These are phyloP conservation scores for Talaromyces pinophilus DNA, from an alignment of 2,329 filamentous ascomycete species.

Conservation along the genomic window DNA sequence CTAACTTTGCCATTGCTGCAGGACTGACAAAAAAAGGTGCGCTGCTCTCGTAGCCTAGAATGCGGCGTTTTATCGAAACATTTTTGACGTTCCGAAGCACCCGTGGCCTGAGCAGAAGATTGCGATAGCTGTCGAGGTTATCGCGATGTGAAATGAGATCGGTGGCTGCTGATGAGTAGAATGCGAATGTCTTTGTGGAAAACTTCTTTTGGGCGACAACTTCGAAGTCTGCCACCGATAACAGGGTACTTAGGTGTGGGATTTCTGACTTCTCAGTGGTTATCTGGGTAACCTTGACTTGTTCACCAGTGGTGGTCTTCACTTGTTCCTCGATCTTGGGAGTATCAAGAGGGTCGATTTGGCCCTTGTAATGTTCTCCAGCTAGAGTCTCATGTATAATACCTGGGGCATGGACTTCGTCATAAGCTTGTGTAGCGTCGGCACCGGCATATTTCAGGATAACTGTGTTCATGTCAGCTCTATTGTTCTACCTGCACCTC, in stretches of 20 bases:
- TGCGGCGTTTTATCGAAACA: slow-evolving; percentile 5
- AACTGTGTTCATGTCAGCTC: not conserved
- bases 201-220: slow-evolving; percentile 13
- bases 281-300: not conserved
- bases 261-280: not conserved
- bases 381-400: slow-evolving; percentile 9
- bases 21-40: slow-evolving; percentile 18
- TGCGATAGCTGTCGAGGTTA: slow-evolving; percentile 9
- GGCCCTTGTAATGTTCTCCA: slow-evolving; percentile 4
- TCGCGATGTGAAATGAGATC: slow-evolving; percentile 18
- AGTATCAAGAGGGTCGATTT: slow-evolving; percentile 9
- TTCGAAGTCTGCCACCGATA: slow-evolving; percentile 16
- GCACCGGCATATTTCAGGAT: slow-evolving; percentile 18
- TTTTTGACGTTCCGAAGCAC: slow-evolving; percentile 43
- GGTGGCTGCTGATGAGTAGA: slow-evolving; percentile 20
- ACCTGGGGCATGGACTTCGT: slow-evolving; percentile 18
- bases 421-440: slow-evolving; percentile 15
- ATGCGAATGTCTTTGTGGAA: slow-evolving; percentile 16
- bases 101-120: slow-evolving; percentile 45
- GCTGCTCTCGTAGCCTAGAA: slow-evolving; percentile 18
- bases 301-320: not conserved
- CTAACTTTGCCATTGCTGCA: slow-evolving; percentile 58
- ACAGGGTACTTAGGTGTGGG: slow-evolving; percentile 9
- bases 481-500: not conserved
- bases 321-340: not conserved